Percentiles rank a stretch among this genome's conserved stretches.
These are phyloP conservation scores for Fistulinella staudtii DNA, from an alignment of 1,284 basidiomycete species.

Conservation along the genomic window DNA sequence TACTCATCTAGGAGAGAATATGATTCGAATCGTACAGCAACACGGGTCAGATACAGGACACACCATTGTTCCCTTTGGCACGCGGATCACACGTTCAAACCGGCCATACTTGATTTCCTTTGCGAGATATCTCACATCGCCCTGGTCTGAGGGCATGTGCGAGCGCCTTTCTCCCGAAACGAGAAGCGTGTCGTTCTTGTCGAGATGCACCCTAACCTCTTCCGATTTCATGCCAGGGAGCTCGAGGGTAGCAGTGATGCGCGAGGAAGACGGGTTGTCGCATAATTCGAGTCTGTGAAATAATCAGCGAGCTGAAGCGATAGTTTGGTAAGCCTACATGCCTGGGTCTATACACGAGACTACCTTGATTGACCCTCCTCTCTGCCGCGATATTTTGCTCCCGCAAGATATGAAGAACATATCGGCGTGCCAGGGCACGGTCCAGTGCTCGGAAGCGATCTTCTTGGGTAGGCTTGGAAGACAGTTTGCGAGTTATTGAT, in stretches of 20 bases:
- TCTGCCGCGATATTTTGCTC: constrained; percentile 25
- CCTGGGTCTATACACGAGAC: constrained; percentile 34
- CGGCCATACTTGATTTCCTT: constrained; percentile 33
- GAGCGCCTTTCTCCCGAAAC: constrained; percentile 27
- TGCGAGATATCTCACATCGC: constrained; percentile 16
- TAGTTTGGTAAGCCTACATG: constrained; percentile 17
- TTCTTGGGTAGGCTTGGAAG: constrained; percentile 19
- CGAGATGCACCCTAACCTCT: constrained; percentile 29
- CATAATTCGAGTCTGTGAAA: constrained; percentile 28
- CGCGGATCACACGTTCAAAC: constrained; percentile 29
- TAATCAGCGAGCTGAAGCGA: constrained; percentile 11
- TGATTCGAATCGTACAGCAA: constrained; percentile 5
- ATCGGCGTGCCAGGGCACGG: constrained; percentile 32
- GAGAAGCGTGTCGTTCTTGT: constrained; percentile 21
- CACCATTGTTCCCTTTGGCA: constrained; percentile 34
- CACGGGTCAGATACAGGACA: constrained; percentile 5
- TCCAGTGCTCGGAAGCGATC: constrained; percentile 33
- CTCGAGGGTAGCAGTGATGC: constrained; percentile 29
- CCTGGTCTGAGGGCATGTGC: constrained; percentile 19
- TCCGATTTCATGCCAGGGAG: constrained; percentile 33
- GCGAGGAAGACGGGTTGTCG: constrained; percentile 30
- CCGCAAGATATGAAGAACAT: constrained; percentile 23
- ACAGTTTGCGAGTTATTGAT: constrained; percentile 25
- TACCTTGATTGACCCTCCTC: constrained; percentile 25
- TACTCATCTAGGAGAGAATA: constrained; percentile 25